These are phyloP conservation scores for Papiliotrema fonsecae DNA, from an alignment of 1,284 basidiomycete species.

Conservation along the genomic window DNA sequence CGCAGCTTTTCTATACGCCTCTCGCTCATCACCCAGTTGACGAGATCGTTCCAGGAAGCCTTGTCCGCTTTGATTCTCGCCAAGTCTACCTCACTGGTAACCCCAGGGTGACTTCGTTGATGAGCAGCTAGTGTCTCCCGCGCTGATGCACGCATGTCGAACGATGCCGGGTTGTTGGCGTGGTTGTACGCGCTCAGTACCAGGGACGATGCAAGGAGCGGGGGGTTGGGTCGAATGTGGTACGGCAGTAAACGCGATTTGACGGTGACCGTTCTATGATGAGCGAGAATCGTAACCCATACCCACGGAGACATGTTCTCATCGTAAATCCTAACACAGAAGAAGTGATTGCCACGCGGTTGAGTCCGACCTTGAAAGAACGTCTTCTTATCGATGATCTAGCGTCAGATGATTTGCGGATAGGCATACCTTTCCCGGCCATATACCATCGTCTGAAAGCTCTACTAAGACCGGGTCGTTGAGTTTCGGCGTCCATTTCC, in stretches of 20 bases:
- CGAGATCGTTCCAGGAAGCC: constrained; percentile 38
- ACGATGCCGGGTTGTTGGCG: constrained; percentile 29
- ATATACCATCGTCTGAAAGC: constrained; percentile 6
- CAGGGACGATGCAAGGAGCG: constrained; percentile 29
- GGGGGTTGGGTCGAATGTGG: constrained; percentile 29
- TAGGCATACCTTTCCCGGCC: constrained; percentile 4
- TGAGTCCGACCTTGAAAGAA: constrained; percentile 41
- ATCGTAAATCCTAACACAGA: constrained; percentile 36
- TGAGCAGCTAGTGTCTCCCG: constrained; percentile 34
- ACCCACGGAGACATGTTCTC: constrained; percentile 34
- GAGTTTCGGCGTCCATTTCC: constrained; percentile 33
- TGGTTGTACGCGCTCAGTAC: constrained; percentile 40
- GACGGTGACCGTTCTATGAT: constrained; percentile 30
- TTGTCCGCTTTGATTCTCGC: constrained; percentile 28
- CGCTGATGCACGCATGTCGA: constrained; percentile 31
- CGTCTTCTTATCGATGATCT: constrained; percentile 42
- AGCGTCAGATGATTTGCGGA: not conserved
- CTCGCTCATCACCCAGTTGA: constrained; percentile 46
- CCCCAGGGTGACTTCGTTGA: constrained; percentile 35
- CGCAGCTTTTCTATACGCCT: constrained; percentile 40
- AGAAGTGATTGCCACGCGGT: constrained; percentile 42
- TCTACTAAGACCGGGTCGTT: constrained; percentile 39
- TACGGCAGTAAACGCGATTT: constrained; percentile 41
- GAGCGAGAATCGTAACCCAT: not conserved
- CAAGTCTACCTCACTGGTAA: constrained; percentile 15